Conservation (phyloP, 169 alveolate genomes). For the Ichthyophthirius multifiliis region DNA sequence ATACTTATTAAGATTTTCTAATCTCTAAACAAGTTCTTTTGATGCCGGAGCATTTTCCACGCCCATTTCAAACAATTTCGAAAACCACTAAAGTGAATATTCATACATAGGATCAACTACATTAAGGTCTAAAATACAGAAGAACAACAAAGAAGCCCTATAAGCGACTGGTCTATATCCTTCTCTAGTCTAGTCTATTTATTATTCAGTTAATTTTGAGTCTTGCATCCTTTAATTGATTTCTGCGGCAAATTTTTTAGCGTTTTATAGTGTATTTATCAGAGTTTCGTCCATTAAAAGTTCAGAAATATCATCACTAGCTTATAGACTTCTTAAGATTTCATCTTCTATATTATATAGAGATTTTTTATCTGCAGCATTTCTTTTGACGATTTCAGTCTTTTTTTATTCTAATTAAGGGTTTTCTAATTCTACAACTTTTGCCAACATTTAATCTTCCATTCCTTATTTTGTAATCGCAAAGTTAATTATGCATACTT, state of each 20-base stretch:
- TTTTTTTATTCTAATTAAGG: conserved; percentile 90
- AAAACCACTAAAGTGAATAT: conserved; percentile 94
- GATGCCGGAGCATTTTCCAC: conserved; percentile 82
- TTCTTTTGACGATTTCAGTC: conserved; percentile 84
- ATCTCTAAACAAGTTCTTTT: conserved; percentile 78
- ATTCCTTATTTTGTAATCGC: conserved; percentile 92
- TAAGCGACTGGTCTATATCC: conserved; percentile 92
- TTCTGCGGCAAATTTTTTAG: conserved; percentile 82
- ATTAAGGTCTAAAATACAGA: conserved; percentile 90
- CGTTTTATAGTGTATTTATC: conserved; percentile 65
- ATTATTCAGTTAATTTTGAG: conserved; percentile 90
- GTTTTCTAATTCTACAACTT: conserved; percentile 88
- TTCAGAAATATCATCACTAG: conserved; percentile 74
- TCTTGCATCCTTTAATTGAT: conserved; percentile 87
- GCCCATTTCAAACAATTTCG: conserved; percentile 87
- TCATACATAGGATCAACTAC: conserved; percentile 95
- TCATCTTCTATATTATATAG: conserved; percentile 79
- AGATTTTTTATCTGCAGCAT: conserved; percentile 84
- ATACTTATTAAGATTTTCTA: conserved; percentile 82
- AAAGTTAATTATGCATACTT: conserved; percentile 89
- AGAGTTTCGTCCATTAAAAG: conserved; percentile 69
- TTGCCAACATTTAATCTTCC: conserved; percentile 91
- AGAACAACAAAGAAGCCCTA: conserved; percentile 91
- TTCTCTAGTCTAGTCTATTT: conserved; percentile 92
- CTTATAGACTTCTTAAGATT: conserved; percentile 76